These are phyloP conservation scores for Bromus sterilis DNA, from an alignment of 176 grass and related monocot genomes.

Conservation along the genomic window DNA sequence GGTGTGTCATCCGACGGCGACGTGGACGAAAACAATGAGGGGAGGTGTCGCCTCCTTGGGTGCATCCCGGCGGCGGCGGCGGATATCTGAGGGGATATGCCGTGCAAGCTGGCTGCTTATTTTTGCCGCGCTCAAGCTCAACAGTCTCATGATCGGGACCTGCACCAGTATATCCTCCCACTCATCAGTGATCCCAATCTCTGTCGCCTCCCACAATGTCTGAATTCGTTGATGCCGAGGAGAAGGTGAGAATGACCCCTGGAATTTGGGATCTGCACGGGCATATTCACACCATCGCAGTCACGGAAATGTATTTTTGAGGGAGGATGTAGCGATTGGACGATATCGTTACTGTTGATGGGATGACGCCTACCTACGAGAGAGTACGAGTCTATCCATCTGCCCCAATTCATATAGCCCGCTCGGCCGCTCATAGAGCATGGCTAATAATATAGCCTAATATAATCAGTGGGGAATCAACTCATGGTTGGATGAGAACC, in stretches of 20 bases:
- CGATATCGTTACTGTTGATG: background rate
- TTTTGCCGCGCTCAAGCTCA: background rate
- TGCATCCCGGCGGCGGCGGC: background rate
- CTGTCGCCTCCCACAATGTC: background rate
- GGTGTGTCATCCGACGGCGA: background rate
- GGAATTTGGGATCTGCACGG: background rate
- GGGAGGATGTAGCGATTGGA: background rate
- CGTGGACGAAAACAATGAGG: background rate
- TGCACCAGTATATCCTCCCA: background rate
- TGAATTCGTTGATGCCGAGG: conserved; percentile 23
- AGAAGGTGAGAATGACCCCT: background rate
- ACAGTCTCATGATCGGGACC: background rate
- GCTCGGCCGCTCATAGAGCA: too few species aligned
- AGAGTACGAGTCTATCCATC: background rate
- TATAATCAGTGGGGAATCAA: too few species aligned
- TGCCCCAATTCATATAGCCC: too few species aligned
- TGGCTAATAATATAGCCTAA: too few species aligned
- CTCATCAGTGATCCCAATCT: background rate
- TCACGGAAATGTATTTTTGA: background rate
- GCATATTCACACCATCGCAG: conserved; percentile 18
- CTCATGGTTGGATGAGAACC: too few species aligned
- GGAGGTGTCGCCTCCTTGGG: conserved; percentile 13
- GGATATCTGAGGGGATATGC: conserved; percentile 41
- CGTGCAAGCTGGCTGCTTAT: background rate
- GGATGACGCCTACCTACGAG: background rate